These are phyloP conservation scores for Dryas integrifolia DNA, from an alignment of 331 rosid species.

Conservation along the genomic window DNA sequence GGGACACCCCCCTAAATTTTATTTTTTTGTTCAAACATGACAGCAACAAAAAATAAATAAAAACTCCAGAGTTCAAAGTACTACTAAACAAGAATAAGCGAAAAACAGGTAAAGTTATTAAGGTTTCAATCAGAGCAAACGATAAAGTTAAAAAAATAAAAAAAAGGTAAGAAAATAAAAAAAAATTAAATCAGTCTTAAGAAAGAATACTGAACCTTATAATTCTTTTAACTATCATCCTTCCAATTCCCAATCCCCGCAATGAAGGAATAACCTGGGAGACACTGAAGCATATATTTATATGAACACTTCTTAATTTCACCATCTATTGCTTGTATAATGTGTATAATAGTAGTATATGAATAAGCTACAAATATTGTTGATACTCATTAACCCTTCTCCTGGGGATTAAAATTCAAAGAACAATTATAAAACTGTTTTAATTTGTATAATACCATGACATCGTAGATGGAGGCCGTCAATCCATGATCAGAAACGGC, in stretches of 20 bases:
- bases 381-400: background rate
- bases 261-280: constrained; percentile 74
- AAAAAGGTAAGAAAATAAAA: background rate
- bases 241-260: constrained; percentile 76
- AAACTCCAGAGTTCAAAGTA: no score
- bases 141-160: no score
- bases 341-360: no score
- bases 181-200: background rate
- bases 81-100: no score
- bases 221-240: constrained; percentile 59
- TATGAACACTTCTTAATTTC: constrained; percentile 6
- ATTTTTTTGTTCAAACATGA: no score
- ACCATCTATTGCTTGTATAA: background rate
- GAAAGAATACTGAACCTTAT: constrained; percentile 46
- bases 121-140: background rate
- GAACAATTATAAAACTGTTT: background rate
- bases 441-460: constrained; percentile 48
- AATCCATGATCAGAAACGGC: constrained; percentile 76
- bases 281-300: constrained; percentile 37
- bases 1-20: no score
- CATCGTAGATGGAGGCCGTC: constrained; percentile 78
- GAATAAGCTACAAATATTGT: no score
- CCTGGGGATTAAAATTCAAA: background rate
- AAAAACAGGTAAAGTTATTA: no score
- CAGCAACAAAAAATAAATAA: no score